Evolutionary conservation across 2,329 filamentous ascomycete species (phyloP).

Genomic region (Zymoseptoria ardabiliae): DNA sequence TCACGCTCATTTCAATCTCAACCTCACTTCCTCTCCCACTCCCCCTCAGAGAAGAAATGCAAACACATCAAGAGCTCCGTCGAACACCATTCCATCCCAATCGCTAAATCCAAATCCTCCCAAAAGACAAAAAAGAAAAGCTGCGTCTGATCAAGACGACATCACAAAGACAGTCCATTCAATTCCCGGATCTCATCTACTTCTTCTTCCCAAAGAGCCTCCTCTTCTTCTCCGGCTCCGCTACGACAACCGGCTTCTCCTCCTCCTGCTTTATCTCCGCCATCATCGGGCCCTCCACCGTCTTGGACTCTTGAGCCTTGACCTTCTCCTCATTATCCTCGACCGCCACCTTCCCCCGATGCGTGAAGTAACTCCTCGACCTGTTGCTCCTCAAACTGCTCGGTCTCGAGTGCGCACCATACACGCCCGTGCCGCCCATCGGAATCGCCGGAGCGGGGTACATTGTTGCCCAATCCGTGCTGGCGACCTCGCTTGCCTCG

Average conservation of each 20-base stretch:
- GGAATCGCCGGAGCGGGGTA: not conserved
- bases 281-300: conserved; percentile 2
- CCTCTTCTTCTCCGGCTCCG: conserved; percentile 20
- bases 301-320: conserved; percentile 1
- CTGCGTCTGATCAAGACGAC: not conserved
- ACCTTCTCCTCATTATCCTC: conserved; percentile 4
- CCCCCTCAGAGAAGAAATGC: not conserved
- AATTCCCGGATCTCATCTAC: not conserved
- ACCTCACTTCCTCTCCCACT: not conserved
- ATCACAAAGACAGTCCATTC: not conserved
- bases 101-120: not conserved
- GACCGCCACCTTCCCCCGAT: conserved; percentile 21
- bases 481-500: not conserved
- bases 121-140: not conserved
- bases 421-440: not conserved
- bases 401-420: not conserved
- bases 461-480: not conserved
- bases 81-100: not conserved
- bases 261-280: not conserved
- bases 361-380: conserved; percentile 24
- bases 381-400: not conserved
- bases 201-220: conserved; percentile 21
- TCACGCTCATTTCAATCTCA: not conserved
- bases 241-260: not conserved
- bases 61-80: not conserved